phyloP scores from a whole-genome alignment of 1,284 basidiomycete genomes.

The Termitomyces sp. region DNA sequence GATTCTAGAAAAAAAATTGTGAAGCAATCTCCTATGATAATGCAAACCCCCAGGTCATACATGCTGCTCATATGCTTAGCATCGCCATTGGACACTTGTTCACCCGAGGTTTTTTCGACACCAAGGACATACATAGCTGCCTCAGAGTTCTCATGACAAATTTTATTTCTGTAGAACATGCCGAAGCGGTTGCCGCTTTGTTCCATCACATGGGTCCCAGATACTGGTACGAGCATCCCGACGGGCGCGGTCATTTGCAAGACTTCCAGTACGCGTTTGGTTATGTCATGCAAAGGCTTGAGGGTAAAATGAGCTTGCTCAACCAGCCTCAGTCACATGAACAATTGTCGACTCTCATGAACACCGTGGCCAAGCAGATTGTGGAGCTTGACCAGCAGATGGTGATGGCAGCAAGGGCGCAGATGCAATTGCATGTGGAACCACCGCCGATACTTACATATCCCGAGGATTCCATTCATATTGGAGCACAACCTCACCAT shows the following conservation, averaged over 20 bases:
- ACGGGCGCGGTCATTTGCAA: constrained; percentile 11
- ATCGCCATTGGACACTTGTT: constrained; percentile 16
- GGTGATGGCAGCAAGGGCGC: background rate
- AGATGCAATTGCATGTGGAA: background rate
- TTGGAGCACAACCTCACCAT: background rate
- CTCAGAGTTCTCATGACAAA: constrained; percentile 13
- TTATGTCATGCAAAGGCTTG: constrained; percentile 12
- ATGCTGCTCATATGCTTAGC: constrained; percentile 10
- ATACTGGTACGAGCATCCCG: constrained; percentile 15
- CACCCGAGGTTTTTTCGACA: constrained; percentile 6
- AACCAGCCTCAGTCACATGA: constrained; percentile 3
- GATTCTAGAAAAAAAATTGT: constrained; percentile 9
- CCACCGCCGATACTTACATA: background rate
- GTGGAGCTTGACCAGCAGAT: constrained; percentile 6
- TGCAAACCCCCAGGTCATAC: constrained; percentile 1
- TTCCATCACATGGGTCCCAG: constrained; percentile 12
- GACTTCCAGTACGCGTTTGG: constrained; percentile 7
- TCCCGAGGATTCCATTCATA: constrained; percentile 1
- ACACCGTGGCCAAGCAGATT: background rate
- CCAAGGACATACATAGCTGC: constrained; percentile 11
- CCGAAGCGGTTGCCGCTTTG: constrained; percentile 14
- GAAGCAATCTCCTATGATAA: constrained; percentile 17
- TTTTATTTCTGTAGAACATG: constrained; percentile 18
- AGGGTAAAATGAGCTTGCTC: constrained; percentile 17
- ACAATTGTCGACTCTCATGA: constrained; percentile 2